Evolutionary conservation across 345 rosid species (phyloP).

Genomic region (Gynandropsis gynandra): DNA sequence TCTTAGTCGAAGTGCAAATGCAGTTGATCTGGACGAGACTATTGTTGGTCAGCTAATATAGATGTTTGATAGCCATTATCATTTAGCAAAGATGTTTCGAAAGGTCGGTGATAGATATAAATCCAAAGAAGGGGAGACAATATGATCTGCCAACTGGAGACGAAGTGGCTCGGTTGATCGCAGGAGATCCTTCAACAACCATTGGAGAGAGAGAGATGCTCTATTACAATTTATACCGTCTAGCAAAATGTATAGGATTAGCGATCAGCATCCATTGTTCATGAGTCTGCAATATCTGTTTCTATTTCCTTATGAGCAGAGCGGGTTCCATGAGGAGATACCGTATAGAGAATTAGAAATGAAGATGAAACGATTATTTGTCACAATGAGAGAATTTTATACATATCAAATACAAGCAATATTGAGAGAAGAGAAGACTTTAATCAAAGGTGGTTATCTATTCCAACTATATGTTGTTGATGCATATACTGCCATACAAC

Average conservation of each 20-base stretch:
- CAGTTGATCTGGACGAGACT: neutral
- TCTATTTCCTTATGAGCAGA: neutral
- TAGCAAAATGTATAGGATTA: neutral
- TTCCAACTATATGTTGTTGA: slow-evolving; percentile 7
- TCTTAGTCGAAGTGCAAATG: neutral
- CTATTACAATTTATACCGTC: neutral
- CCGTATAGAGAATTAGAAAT: neutral
- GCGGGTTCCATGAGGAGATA: neutral
- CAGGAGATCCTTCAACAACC: neutral
- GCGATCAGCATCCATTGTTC: neutral
- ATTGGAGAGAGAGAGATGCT: neutral
- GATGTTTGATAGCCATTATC: neutral
- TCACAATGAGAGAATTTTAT: neutral
- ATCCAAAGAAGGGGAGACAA: neutral
- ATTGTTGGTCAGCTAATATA: neutral
- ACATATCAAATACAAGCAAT: neutral
- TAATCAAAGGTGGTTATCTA: neutral
- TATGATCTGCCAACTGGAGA: neutral
- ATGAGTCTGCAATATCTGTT: slow-evolving; percentile 7
- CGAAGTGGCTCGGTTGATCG: neutral
- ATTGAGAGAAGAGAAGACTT: neutral
- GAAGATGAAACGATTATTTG: neutral
- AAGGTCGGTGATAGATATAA: neutral
- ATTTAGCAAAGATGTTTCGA: neutral
- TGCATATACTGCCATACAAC: neutral